Base-by-base conservation (phyloP, 2,329 filamentous ascomycete species). In the Sporothrix protearum region DNA sequence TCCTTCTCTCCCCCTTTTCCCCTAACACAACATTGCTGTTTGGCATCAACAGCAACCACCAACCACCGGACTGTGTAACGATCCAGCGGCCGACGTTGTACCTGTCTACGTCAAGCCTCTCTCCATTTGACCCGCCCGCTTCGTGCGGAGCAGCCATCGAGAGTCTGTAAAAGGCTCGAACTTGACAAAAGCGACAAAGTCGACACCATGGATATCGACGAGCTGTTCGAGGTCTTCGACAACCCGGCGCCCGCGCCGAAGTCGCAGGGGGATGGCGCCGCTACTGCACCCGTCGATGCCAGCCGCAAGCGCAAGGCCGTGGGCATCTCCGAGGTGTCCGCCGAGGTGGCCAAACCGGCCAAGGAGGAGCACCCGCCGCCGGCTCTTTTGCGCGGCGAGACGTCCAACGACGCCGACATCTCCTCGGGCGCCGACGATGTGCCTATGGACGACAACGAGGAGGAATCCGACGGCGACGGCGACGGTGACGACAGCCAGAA, bases 251-350 rank as follows among this genome's bases (percentile, higher is more conserved):
- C 84, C 84, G 85, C 75, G 49, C 36, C 68, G 51, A 63, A 25
- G 12, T 69, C 47, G 80, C 79, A 75, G 73, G 76, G 78, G 76
- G 73, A n/a, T 81, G 19, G 45, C n/a, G 25, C 51, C 30, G 36
- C 49, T 30, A 78, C 79, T 25, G 87, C 85, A 74, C 85, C 83
- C 75, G 82, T 80, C 76, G 87, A 90, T 75, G 88, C 87, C 80
- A 92, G 84, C 82, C 71, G 94, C 83, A 97, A 97, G 86, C 88
- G 94, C 81, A 92, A 93, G 80, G 90, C 91, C 51, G 94, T 94
- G 79, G 93, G 93, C 70, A 80, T 81, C 67, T 80, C 76, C n/a
- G 73, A 71, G 36, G 30, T 28, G 45, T 36, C 51, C 14, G 68
- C 51, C 8, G 22, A 69, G 36, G 42, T 39, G 10, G 68, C 33